Evolutionary conservation across 352 stramenopile genomes (phyloP).

Genomic region (Phytophthora sp.): DNA sequence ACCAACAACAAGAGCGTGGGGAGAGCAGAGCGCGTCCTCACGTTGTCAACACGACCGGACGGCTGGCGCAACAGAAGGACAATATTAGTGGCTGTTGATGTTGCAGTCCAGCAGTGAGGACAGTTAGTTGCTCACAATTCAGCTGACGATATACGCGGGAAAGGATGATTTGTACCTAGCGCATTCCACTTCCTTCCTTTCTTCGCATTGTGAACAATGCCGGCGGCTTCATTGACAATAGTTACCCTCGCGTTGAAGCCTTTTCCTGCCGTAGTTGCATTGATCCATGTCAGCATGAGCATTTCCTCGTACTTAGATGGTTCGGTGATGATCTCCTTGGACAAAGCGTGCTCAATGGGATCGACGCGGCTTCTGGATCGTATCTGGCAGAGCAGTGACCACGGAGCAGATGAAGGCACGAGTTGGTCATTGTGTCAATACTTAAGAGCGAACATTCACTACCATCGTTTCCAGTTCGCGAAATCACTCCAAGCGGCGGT

Average conservation of each 20-base stretch:
- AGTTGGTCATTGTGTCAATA: conserved; percentile 19
- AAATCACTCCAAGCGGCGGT: conserved; percentile 4
- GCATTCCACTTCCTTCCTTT: not conserved
- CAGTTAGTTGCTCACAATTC: no score
- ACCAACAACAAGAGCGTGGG: no score
- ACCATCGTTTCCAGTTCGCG: conserved; percentile 21
- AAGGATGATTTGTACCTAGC: no score
- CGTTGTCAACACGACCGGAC: no score
- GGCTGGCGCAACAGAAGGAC: no score
- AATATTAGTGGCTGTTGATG: no score
- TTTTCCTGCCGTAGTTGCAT: conserved; percentile 1
- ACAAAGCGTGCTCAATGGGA: conserved; percentile 8
- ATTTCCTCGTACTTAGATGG: conserved; percentile 28
- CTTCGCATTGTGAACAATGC: conserved; percentile 4
- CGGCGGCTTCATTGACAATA: not conserved
- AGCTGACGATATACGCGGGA: no score
- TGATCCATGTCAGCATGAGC: conserved; percentile 6
- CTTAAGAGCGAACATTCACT: conserved; percentile 15
- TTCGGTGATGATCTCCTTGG: conserved; percentile 17
- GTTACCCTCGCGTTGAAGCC: conserved; percentile 7
- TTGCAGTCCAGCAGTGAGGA: no score
- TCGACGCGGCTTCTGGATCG: conserved; percentile 16
- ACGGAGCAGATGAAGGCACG: not conserved
- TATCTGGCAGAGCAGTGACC: conserved; percentile 26
- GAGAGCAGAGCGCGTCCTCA: no score